Base-by-base conservation (phyloP, 495 filamentous ascomycete species). In the Aspergillus egyptiacus region DNA sequence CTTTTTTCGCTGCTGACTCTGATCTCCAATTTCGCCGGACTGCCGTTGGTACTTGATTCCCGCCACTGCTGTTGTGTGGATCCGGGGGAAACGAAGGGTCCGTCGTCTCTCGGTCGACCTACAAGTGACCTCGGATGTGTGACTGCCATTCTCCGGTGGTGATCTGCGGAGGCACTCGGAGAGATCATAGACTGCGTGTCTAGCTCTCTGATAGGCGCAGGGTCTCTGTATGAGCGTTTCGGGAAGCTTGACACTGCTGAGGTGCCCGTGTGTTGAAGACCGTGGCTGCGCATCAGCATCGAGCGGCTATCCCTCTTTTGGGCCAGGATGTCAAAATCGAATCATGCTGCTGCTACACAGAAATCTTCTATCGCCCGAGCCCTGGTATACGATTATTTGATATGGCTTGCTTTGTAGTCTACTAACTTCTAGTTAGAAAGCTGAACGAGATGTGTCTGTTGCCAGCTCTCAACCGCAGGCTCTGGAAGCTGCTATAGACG, bases 401-500 rank as follows among this genome's bases (percentile, higher is more conserved):
- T 40, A 6, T 19, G 9, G 14, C 3, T 14, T 35, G 9, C 36
- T 28, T 25, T 43, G 22, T 46, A 15, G 25, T 27, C 1, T 28
- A 49, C 61, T 64, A 55, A 69, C 50, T 43, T 35, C 39, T 50
- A 42, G 35, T 47, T 65, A 90, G 85, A 78, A 73, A 69, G 77
- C 75, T 51, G 82, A 88, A 63, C 67, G 64, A 23, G 71, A 70
- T 48, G 67, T 87, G 44, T 70, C 70, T 30, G 61, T 50, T 19
- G 72, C 82, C 15, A 64, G 65, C 22, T 83, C 77, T 37, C 80
- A 81, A 44, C 75, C 82, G 28, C 76, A 80, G 50, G 89, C 91
- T 15, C 71, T 95, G 38, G 67, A 83, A 30, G 77, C 82, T 53
- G 83, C 86, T 46, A 86, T 93, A 60, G 67, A 77, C 51, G 85